phyloP scores from a whole-genome alignment of 2,329 filamentous ascomycete species.

The Nemania serpens region DNA sequence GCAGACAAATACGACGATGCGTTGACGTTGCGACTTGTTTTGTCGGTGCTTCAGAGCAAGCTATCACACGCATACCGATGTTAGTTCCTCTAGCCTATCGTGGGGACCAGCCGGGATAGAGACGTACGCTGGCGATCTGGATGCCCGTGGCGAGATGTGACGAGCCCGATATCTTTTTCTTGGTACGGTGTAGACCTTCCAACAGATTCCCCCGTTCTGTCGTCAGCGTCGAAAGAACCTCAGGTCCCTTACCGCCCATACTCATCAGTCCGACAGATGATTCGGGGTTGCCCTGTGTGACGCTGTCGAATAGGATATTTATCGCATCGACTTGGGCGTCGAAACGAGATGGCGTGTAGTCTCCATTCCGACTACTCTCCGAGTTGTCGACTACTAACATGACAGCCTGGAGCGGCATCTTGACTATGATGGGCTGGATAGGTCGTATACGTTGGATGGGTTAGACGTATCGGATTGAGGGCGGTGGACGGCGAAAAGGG shows the following conservation, averaged over 20 bases:
- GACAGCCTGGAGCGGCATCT: slow-evolving; percentile 97
- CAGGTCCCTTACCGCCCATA: slow-evolving; percentile 97
- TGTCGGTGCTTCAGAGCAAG: slow-evolving; percentile 96
- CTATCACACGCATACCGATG: slow-evolving; percentile 51
- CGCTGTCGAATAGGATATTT: slow-evolving; percentile 92
- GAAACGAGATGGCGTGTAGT: slow-evolving; percentile 88
- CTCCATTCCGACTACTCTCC: slow-evolving; percentile 96
- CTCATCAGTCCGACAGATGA: slow-evolving; percentile 98
- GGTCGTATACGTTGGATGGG: background rate
- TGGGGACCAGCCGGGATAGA: background rate
- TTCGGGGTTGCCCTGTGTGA: slow-evolving; percentile 94
- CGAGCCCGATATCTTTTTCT: slow-evolving; percentile 86
- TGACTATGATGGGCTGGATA: slow-evolving; percentile 48
- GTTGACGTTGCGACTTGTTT: slow-evolving; percentile 95
- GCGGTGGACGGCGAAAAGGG: slow-evolving; percentile 4
- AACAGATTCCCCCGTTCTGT: slow-evolving; percentile 96
- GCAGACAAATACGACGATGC: slow-evolving; percentile 96
- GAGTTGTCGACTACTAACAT: slow-evolving; percentile 99
- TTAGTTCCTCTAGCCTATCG: slow-evolving; percentile 30
- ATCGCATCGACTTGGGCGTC: slow-evolving; percentile 96
- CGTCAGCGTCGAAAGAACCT: slow-evolving; percentile 94
- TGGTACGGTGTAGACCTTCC: slow-evolving; percentile 86
- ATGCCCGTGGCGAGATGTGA: slow-evolving; percentile 91
- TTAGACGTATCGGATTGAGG: background rate
- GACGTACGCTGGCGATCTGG: slow-evolving; percentile 86